A percentile compares a stretch with the other conserved stretches of the same genome.
Evolutionary conservation across 2,329 filamentous ascomycete species (phyloP).

Genomic region (Talaromyces sp.): DNA sequence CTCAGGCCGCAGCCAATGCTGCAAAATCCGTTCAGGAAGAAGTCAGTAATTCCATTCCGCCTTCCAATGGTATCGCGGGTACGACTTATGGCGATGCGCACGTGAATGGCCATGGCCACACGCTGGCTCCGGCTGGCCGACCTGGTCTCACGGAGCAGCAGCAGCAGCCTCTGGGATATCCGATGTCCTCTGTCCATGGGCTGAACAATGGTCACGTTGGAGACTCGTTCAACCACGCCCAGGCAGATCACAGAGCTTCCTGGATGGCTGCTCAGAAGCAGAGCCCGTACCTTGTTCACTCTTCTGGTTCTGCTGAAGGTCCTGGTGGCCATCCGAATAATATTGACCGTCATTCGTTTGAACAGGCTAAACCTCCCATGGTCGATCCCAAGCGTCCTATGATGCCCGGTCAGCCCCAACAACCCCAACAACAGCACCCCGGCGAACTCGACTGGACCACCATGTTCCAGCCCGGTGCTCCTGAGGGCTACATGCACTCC

Average conservation of each 20-base stretch:
- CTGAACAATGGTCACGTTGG: constrained; percentile 36
- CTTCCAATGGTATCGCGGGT: constrained; percentile 43
- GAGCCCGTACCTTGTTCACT: constrained; percentile 43
- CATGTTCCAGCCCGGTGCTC: constrained; percentile 72
- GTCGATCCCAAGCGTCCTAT: constrained; percentile 44
- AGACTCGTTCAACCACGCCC: constrained; percentile 16
- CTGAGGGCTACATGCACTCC: constrained; percentile 61
- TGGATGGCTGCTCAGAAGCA: constrained; percentile 46
- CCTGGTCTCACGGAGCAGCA: constrained; percentile 41
- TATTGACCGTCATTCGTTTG: constrained; percentile 43
- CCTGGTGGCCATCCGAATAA: constrained; percentile 40
- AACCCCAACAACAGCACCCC: constrained; percentile 48
- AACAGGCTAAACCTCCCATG: constrained; percentile 42
- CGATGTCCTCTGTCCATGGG: constrained; percentile 41
- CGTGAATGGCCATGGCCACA: constrained; percentile 39
- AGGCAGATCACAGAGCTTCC: constrained; percentile 36
- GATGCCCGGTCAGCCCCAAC: constrained; percentile 54
- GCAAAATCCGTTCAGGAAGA: constrained; percentile 43
- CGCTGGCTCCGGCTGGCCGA: constrained; percentile 35
- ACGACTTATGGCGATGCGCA: constrained; percentile 41
- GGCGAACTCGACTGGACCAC: constrained; percentile 68
- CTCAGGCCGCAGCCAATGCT: constrained; percentile 44
- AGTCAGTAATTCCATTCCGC: constrained; percentile 42
- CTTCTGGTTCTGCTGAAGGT: constrained; percentile 39
- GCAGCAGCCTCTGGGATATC: constrained; percentile 43